Percentiles rank a stretch among this genome's conserved stretches.
phyloP scores from a whole-genome alignment of 2,329 filamentous ascomycete species.

The Xylariaceae sp. region DNA sequence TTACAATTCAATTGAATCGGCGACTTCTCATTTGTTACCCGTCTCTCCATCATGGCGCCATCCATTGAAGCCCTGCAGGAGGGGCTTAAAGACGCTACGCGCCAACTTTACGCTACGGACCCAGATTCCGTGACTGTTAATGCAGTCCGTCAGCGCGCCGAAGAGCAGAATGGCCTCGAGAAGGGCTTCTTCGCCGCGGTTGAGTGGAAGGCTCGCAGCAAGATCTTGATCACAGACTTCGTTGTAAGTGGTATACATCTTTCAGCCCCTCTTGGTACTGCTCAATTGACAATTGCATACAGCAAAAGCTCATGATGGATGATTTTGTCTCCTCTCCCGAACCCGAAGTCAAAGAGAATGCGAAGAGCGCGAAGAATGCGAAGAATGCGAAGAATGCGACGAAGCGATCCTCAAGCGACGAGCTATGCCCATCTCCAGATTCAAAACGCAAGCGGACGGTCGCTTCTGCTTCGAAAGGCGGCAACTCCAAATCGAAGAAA shows the following conservation, averaged over 20 bases:
- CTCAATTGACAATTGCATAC: slow-evolving; percentile 13
- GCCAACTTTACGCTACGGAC: slow-evolving; percentile 39
- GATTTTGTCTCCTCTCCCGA: slow-evolving; percentile 14
- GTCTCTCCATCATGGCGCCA: slow-evolving; percentile 35
- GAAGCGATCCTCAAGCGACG: slow-evolving; percentile 31
- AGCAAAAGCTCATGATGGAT: slow-evolving; percentile 18
- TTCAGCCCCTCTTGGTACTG: not conserved
- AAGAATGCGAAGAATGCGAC: slow-evolving; percentile 29
- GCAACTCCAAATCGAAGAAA: slow-evolving; percentile 30
- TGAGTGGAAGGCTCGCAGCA: slow-evolving; percentile 55
- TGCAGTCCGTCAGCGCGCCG: slow-evolving; percentile 47
- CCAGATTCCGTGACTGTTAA: slow-evolving; percentile 51
- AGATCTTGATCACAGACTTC: slow-evolving; percentile 48
- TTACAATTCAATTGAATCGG: not conserved
- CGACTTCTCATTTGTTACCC: not conserved
- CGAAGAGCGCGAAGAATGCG: slow-evolving; percentile 27
- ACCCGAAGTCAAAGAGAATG: slow-evolving; percentile 18
- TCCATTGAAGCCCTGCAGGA: slow-evolving; percentile 39
- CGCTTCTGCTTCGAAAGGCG: slow-evolving; percentile 21
- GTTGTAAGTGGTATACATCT: slow-evolving; percentile 40
- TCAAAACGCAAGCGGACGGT: slow-evolving; percentile 37
- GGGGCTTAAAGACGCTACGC: slow-evolving; percentile 43
- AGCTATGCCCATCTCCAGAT: slow-evolving; percentile 34
- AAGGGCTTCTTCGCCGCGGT: slow-evolving; percentile 44
- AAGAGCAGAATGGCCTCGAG: slow-evolving; percentile 44